Conservation (phyloP, 2,329 filamentous ascomycete species). For the Triangularia setosa region DNA sequence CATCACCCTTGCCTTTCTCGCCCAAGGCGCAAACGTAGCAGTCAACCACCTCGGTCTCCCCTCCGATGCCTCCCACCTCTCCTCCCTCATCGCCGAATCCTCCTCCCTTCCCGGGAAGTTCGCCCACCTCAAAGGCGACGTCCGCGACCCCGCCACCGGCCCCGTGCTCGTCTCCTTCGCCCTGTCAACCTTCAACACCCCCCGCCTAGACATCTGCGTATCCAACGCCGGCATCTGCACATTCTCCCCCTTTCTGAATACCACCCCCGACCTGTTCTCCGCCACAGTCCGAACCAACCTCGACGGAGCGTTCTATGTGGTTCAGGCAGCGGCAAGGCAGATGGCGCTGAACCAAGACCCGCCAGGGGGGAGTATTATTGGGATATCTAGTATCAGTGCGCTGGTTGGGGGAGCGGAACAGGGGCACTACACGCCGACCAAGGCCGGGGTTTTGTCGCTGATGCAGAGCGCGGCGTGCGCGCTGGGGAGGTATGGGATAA, state of each 20-base stretch:
- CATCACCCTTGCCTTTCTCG: constrained; percentile 74
- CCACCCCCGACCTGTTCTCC: constrained; percentile 66
- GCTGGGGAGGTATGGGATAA: constrained; percentile 68
- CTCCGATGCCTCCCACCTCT: constrained; percentile 48
- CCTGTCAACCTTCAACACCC: constrained; percentile 54
- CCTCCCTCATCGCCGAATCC: constrained; percentile 51
- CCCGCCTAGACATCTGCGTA: constrained; percentile 71
- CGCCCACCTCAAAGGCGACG: constrained; percentile 70
- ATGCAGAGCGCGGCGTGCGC: constrained; percentile 83
- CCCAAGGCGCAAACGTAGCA: constrained; percentile 72
- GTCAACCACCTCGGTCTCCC: constrained; percentile 72
- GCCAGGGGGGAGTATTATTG: constrained; percentile 75
- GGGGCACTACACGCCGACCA: constrained; percentile 85
- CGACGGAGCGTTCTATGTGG: constrained; percentile 81
- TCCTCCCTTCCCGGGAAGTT: constrained; percentile 51
- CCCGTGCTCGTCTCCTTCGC: constrained; percentile 62
- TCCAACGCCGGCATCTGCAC: constrained; percentile 86
- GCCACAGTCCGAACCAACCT: constrained; percentile 77
- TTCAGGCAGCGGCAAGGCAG: constrained; percentile 78
- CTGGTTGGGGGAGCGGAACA: constrained; percentile 75
- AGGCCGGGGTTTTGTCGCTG: constrained; percentile 73
- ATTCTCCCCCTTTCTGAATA: constrained; percentile 79
- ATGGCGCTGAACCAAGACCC: constrained; percentile 64
- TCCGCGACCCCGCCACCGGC: constrained; percentile 70
- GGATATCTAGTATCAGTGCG: constrained; percentile 67